Evolutionary conservation across 495 filamentous ascomycete species (phyloP).

Genomic region (Podospora tetraspora): DNA sequence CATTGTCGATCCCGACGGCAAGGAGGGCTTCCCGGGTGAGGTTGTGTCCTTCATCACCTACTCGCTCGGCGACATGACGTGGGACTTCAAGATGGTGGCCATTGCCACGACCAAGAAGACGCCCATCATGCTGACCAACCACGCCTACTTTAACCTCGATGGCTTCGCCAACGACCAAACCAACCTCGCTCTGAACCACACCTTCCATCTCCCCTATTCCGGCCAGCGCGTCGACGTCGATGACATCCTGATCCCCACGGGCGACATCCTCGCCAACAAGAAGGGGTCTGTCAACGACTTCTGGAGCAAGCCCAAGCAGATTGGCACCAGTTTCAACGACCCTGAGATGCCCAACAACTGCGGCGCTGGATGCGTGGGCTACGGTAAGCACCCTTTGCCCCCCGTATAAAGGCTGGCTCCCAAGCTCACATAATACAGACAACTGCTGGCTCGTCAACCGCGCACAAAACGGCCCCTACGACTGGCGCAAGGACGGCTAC

Average conservation of each 20-base stretch:
- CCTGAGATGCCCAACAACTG: constrained; percentile 56
- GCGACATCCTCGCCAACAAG: constrained; percentile 61
- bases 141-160: constrained; percentile 85
- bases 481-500: constrained; percentile 52
- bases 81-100: constrained; percentile 53
- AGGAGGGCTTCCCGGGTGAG: constrained; percentile 74
- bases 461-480: constrained; percentile 40
- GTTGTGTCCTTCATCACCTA: constrained; percentile 75
- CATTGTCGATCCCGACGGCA: constrained; percentile 63
- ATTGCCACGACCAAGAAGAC: constrained; percentile 53
- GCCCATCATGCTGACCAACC: constrained; percentile 61
- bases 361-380: constrained; percentile 69
- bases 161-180: constrained; percentile 63
- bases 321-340: constrained; percentile 60
- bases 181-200: constrained; percentile 61
- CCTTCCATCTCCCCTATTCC: constrained; percentile 65
- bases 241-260: constrained; percentile 71
- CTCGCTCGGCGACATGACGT: constrained; percentile 46
- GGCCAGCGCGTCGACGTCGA: constrained; percentile 67
- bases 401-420: neutral
- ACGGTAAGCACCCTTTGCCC: constrained; percentile 49
- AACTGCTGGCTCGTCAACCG: constrained; percentile 49
- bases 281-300: constrained; percentile 66
- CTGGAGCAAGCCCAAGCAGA: constrained; percentile 63
- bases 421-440: constrained; percentile 27